Evolutionary conservation across 257 asterid genomes (phyloP), one percentile per base, ranked within the genome.

Genomic region (Fraxinus cuspidata): DNA sequence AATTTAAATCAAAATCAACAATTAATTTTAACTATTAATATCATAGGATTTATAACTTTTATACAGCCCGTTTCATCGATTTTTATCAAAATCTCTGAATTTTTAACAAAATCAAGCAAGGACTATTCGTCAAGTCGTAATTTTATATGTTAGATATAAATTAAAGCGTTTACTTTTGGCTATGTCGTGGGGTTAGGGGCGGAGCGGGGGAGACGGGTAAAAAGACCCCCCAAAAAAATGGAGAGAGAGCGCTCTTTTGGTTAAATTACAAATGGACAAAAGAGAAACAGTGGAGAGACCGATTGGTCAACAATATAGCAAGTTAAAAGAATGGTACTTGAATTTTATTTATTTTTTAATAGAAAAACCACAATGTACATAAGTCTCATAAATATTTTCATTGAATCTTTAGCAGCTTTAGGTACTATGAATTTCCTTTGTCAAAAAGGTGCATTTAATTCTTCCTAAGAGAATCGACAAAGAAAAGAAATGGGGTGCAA

Each of bases 341-440:
- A 47, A 1, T 58, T 44, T 44, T 44, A 44, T 2, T 44, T 44
- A 38, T 40, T 44, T 42, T 40, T 11, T 44, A 82, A 80, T 63
- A 78, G 84, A 49, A 75, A 82, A 78, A 75, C 81, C 71, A 85
- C 79, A 66, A 83, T 81, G 85, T 86, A 70, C 70, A 85, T 80
- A 42, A 81, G 86, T 74, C 58, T 75, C 76, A 58, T 81, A 84
- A 85, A 89, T 82, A 83, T 81, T 80, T 84, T 82, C 82, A 82
- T 70, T 87, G 83, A 83, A 78, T 80, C 82, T 83, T 49, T 79
- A 76, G 75, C 81, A 79, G 86, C 85, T 79, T 81, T 83, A 78
- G 84, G 86, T 78, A 79, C 84, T 63, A 81, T 83, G 85, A 83
- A 79, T 79, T 82, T 72, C 53, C 18, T 42, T 42, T 2, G 51